Evolutionary conservation across 148 eudicot species (phyloP).

Genomic region (Rhododendron vialii): DNA sequence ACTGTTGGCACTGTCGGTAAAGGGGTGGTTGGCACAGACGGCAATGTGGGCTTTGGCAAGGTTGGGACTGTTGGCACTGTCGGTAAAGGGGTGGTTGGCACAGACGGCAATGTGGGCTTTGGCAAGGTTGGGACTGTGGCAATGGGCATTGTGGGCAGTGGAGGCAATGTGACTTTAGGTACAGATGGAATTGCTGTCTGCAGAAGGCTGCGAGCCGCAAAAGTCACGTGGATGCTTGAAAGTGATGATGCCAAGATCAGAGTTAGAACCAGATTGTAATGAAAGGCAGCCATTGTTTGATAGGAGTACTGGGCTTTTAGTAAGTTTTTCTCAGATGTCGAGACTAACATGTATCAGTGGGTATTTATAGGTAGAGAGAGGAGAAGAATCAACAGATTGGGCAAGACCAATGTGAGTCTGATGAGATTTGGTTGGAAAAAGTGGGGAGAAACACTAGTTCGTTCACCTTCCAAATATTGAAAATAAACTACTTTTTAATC

Average conservation of each 20-base stretch:
- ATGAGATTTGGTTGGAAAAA: slow-evolving; percentile 3
- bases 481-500: background rate
- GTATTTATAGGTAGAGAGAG: background rate
- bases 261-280: background rate
- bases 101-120: slow-evolving; percentile 4
- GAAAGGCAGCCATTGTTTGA: background rate
- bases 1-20: no score
- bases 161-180: background rate
- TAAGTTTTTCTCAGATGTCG: background rate
- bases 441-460: background rate
- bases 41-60: no score
- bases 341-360: background rate
- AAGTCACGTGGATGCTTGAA: slow-evolving; percentile 3
- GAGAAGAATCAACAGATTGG: background rate
- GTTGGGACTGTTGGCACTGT: background rate
- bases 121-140: slow-evolving; percentile 14
- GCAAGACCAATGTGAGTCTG: background rate
- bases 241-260: background rate
- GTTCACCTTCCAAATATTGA: background rate
- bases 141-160: background rate
- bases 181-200: background rate
- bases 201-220: background rate
- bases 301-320: background rate
- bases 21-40: no score
- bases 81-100: background rate